These are phyloP conservation scores for Eudorina sp. DNA, from an alignment of 139 green algal species.

Conservation along the genomic window DNA sequence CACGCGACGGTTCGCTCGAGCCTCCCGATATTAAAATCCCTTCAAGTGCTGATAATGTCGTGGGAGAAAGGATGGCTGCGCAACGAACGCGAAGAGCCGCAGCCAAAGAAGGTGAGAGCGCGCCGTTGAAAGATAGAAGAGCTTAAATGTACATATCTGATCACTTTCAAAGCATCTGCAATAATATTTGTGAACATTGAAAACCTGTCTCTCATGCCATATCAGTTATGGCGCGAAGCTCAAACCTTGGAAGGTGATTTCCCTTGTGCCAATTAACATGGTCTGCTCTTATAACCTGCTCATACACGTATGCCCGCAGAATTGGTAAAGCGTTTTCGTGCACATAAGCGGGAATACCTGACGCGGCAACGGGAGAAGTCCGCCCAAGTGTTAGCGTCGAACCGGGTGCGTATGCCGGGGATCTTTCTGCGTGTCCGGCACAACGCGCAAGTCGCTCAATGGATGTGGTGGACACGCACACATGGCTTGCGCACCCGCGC, in stretches of 20 bases:
- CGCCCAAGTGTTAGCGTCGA: slow-evolving; percentile 1
- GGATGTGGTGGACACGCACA: no score
- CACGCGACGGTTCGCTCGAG: background rate
- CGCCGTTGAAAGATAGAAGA: no score
- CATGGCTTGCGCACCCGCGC: no score
- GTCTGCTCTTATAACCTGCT: no score
- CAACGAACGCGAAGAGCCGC: background rate
- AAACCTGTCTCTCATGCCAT: background rate
- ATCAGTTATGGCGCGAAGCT: background rate
- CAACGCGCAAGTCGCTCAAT: no score
- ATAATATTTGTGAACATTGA: background rate
- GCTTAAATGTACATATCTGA: background rate
- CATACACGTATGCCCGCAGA: background rate
- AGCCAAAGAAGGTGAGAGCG: background rate
- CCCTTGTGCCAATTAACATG: background rate
- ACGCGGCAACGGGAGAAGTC: slow-evolving; percentile 14
- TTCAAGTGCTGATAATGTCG: background rate
- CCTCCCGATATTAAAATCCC: background rate
- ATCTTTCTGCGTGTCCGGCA: background rate
- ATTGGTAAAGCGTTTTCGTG: slow-evolving; percentile 26
- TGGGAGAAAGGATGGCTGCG: background rate
- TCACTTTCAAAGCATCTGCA: background rate
- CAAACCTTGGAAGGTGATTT: background rate
- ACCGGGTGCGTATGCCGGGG: slow-evolving; percentile 12
- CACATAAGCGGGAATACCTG: slow-evolving; percentile 39